Percentiles rank a stretch among this genome's conserved stretches.
Conservation (phyloP, 768 basidiomycete genomes). For the Tylopilus balloui region DNA sequence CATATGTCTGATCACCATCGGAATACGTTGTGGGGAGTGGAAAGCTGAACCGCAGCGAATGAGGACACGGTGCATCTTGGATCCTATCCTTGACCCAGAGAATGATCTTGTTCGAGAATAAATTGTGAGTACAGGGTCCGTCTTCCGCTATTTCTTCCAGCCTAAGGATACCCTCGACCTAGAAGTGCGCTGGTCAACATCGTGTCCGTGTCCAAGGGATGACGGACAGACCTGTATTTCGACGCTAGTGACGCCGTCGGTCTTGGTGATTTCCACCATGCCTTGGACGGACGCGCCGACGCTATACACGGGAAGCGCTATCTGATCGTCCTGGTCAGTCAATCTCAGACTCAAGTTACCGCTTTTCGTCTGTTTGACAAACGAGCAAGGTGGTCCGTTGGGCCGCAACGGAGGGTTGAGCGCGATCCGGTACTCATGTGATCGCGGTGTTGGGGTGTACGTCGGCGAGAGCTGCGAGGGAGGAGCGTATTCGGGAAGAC, state of each 20-base stretch:
- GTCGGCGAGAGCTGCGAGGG: constrained; percentile 36
- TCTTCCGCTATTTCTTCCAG: constrained; percentile 64
- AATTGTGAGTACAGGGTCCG: constrained; percentile 48
- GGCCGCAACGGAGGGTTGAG: constrained; percentile 36
- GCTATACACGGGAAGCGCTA: constrained; percentile 55
- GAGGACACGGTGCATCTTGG: constrained; percentile 44
- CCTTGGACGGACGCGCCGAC: constrained; percentile 50
- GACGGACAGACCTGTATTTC: constrained; percentile 52
- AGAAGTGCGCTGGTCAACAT: neutral
- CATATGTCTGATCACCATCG: constrained; percentile 54
- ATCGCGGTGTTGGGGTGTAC: constrained; percentile 54
- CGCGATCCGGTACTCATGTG: constrained; percentile 51
- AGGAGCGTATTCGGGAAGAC: constrained; percentile 49
- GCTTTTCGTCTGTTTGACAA: constrained; percentile 56
- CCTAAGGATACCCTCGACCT: constrained; percentile 60
- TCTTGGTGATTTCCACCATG: constrained; percentile 48
- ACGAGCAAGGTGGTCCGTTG: constrained; percentile 42
- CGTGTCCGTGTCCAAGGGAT: neutral
- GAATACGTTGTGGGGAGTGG: constrained; percentile 55
- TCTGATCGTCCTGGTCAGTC: constrained; percentile 47
- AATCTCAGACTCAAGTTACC: constrained; percentile 51
- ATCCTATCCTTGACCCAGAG: constrained; percentile 55
- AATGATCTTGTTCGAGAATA: constrained; percentile 48
- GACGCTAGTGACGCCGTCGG: constrained; percentile 52
- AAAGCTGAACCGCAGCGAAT: constrained; percentile 49